Base-by-base conservation (phyloP, 2,329 filamentous ascomycete species). In the Trichothecium roseum region DNA sequence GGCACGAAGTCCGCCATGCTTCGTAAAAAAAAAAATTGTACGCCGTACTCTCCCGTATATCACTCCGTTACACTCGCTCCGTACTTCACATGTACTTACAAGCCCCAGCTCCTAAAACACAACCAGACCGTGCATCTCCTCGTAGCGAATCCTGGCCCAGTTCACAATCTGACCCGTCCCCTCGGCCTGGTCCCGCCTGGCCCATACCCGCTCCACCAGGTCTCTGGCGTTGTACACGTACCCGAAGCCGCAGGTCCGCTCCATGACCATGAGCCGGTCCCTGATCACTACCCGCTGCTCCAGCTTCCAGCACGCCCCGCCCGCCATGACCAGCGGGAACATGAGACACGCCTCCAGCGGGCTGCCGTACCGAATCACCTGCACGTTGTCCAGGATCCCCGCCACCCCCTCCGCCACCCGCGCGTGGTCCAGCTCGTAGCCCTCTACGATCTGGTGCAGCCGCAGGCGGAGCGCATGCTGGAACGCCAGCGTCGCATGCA, bases 201-300 rank as follows among this genome's bases (percentile, higher is more conserved):
- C 43, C 62, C 62, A 65, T 0, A 64, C 60, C 4, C 51, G 50
- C 37, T 63, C 57, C 3, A 64, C 49, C 10, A 65, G 41, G 28
- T 58, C 53, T 28, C 60, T 43, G 1, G 57, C 55, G 24, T 60
- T 56, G 26, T 60, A 54, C 3, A 65, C 57, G 45, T 65, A 62
- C 4, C 56, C 55, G 37, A 64, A 64, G 0, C 61, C 60, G 18
- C 59, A 52, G 0, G 60, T 64, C 24, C 59, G 50, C 43, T 65
- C 61, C 58, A 65, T 64, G 12, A 64, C 54, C 45, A 63, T 50
- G 34, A 63, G 46, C 4, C 59, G 47, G 40, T 63, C 57, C 28
- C 57, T 57, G 9, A 62, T 54, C 9, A 60, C 44, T 37, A 60
- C 50, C 1, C 57, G 49, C 28, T 64, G 56, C 40, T 59, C 56